Base-by-base conservation (phyloP, 2,329 filamentous ascomycete species). In the Nemania sp. region DNA sequence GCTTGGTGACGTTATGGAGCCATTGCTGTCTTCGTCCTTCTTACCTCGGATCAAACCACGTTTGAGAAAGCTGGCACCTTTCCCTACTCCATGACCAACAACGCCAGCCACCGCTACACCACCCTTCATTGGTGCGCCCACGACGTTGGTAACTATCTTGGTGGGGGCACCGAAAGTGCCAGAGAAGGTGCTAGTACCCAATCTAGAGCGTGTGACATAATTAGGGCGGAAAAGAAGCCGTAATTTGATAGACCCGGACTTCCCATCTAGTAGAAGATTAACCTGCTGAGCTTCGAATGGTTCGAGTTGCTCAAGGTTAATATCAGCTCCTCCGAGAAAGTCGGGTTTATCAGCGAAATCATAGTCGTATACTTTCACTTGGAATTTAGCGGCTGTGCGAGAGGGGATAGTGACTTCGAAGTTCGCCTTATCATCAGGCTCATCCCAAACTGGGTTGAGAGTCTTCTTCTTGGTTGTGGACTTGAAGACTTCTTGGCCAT, bases 401-500 rank as follows among this genome's bases (percentile, higher is more conserved):
- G 94, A 97, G 20, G 93, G 90, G 60, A 99, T 84, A 0, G 90
- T 85, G 0, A 93, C 86, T 79, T 98, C 94, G 76, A 99, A 99
- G 79, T n/a, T n/a, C n/a, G n/a, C n/a, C n/a, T n/a, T n/a, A n/a
- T n/a, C n/a, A n/a, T n/a, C n/a, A n/a, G 90, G 94, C 78, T 99
- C 96, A 77, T 98, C 98, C 97, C 97, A 99, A 0, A 89, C 88
- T 0, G 96, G 96, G 73, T 96, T 90, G 3, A 99, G 87, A 0
- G 96, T 98, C 87, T 99, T 99, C 88, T 98, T 99, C 79, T 95
- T 91, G 1, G 91, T 90, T 82, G 98, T 97, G 52, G 94, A 97
- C 86, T 98, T 99, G 88, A 93, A 94, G 0, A 98, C 88, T 65
- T 97, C 92, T 75, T 93, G 90, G 54, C 92, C 94, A 76, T 97